A percentile compares a stretch with the other conserved stretches of the same genome.
phyloP scores from a whole-genome alignment of 306 rosid species.

The Prunus salicina region DNA sequence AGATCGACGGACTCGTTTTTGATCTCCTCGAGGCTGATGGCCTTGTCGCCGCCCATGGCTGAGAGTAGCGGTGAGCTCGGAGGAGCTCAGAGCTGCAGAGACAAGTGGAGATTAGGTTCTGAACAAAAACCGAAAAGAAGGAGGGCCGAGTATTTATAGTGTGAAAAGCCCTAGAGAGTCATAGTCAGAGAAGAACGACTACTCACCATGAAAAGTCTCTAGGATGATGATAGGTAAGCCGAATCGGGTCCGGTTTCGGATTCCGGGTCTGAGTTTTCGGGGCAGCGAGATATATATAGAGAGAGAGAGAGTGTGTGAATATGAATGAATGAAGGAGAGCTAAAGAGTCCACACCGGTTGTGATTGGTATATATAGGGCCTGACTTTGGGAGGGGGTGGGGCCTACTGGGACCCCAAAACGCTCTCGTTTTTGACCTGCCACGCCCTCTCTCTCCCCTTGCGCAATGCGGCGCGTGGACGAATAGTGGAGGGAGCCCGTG shows the following conservation, averaged over 20 bases:
- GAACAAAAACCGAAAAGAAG: neutral
- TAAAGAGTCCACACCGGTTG: neutral
- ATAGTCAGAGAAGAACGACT: neutral
- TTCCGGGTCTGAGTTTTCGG: neutral
- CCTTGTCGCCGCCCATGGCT: conserved; percentile 53
- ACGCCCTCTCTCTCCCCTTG: neutral
- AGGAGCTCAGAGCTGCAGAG: conserved; percentile 6
- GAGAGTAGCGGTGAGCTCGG: conserved; percentile 13
- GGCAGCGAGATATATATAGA: no score
- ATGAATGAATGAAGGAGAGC: neutral
- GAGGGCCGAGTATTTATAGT: neutral
- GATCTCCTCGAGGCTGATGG: conserved; percentile 82
- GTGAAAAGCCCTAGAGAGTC: neutral
- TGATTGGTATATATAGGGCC: conserved; percentile 4
- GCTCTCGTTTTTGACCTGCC: neutral
- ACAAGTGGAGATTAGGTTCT: neutral
- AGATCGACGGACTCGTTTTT: conserved; percentile 88
- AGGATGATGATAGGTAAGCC: neutral
- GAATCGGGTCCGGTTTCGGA: conserved; percentile 3
- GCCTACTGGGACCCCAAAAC: neutral
- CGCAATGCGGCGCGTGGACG: conserved; percentile 1
- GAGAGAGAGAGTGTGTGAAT: neutral
- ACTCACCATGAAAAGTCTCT: neutral
- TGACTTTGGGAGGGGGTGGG: neutral
- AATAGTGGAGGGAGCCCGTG: neutral